These are phyloP conservation scores for Porcisia hertigi DNA, from an alignment of 208 protist genomes.

Conservation along the genomic window DNA sequence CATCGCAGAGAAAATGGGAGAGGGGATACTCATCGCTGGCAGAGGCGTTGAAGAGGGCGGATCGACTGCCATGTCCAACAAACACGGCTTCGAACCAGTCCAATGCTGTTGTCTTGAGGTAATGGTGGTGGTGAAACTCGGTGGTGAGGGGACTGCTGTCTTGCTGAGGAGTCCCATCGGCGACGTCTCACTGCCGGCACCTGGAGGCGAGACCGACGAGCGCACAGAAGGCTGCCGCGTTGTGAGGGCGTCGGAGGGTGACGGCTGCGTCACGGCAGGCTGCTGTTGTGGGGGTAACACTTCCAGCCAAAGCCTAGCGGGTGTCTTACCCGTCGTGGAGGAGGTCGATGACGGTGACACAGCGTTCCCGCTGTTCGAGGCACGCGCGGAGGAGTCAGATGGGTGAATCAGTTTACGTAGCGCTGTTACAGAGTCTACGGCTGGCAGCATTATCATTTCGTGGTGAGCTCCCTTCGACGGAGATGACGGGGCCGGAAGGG, in stretches of 20 bases:
- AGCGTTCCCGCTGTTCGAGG: neutral
- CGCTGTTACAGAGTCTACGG: neutral
- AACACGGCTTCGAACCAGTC: neutral
- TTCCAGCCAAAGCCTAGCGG: too few species aligned
- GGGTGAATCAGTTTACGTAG: neutral
- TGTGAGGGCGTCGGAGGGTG: neutral
- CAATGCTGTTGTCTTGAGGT: neutral
- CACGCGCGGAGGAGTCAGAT: neutral
- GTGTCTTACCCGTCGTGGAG: neutral
- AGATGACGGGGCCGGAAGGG: neutral
- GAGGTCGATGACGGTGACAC: neutral
- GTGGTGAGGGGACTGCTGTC: neutral
- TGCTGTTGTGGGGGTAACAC: neutral
- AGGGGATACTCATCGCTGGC: neutral
- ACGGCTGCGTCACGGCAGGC: neutral
- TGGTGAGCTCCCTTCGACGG: neutral
- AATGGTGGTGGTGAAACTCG: neutral
- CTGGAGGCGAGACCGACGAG: neutral
- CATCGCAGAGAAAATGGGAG: slow-evolving; percentile 26
- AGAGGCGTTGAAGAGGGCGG: slow-evolving; percentile 3
- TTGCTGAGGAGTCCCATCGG: neutral
- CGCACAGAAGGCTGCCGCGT: neutral
- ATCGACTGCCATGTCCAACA: neutral
- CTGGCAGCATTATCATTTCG: neutral
- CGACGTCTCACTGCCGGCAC: too few species aligned